Base-by-base conservation (phyloP, 208 protist species). In the Leishmania mexicana region DNA sequence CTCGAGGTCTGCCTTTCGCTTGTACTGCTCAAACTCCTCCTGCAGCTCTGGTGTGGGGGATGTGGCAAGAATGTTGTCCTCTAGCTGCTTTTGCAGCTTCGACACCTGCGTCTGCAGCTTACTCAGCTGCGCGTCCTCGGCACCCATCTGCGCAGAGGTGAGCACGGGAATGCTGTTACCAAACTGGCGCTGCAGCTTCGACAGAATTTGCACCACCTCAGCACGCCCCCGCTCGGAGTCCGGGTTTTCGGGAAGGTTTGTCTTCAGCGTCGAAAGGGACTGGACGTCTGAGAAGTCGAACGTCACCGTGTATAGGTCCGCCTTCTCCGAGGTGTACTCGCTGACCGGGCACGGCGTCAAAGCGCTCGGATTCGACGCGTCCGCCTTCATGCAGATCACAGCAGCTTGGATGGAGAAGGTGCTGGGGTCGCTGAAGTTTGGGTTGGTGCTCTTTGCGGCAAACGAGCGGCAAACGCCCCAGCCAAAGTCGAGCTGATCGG, bases 71-170 rank as follows among this genome's bases (percentile, higher is more conserved):
- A 85, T 49, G 72, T 93, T 97, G 67, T 86, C 83, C 19, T 89
- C 83, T 35, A 99, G 82, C 73, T 98, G 93, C 62, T 89, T 86
- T 77, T 99, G 90, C 58, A 99, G 78, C 53, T 92, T 92, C 53
- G 92, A 85, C 31, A 99, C 86, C 81, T 99, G 97, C 45, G 83
- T 88, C 75, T 91, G 88, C 58, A 97, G 78, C 81, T 97, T 93
- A 51, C 74, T 70, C 53, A 99, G 88, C 54, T 95, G 85, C 7
- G 85, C 72, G 77, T 99, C 97, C 47, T 95, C 88, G 71, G 99
- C 98, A 40, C 93, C 93, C 98, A 99, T 99, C 84, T 99, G 98
- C 71, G 98, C 94, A 4, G 97, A 89, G 42, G 99, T 98, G 38
- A 99, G 90, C 81, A 96, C 73, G 13, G 99, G 98, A 1, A 99